Evolutionary conservation across 176 grass and related monocot species (phyloP), one percentile per base, ranked within the genome.

Genomic region (Typha latifolia): DNA sequence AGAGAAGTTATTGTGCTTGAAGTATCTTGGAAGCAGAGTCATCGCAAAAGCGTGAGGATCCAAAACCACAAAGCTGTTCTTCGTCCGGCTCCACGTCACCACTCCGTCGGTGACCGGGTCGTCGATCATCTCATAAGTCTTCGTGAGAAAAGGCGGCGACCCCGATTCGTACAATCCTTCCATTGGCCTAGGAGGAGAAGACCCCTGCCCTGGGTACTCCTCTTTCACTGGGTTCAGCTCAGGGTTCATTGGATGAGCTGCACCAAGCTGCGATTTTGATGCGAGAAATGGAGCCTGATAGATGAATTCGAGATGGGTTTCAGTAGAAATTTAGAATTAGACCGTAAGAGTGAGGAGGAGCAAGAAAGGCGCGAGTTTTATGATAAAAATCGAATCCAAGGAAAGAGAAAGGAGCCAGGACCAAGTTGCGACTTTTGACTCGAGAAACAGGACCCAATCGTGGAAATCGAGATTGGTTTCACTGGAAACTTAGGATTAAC

Each of bases 1-100:
- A 48, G 92, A 96, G 87, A 96, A 96, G 75, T 96, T 96, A 69
- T 84, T 86, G 82, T 96, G 92, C 88, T 96, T 96, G 92, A 96
- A 90, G 74, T 83, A 88, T 73, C 37, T 84, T 1, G 85, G 91
- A n/a, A 96, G 78, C 23, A 91, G 55, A 56, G 71, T 82, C 3
- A 70, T 91, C 10, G 91, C 84, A 43, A 96, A 88, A 9, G 84
- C 68, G 51, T 91, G 74, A 16, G 85, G 91, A 77, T 91, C 87
- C 91, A 79, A 96, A 10, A 96, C 87, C 10, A 96, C 87, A 49
- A 96, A 96, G 70, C 91, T 96, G 64, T 96, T 96, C 67, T 78
- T 81, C 10, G 68, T 53, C n/a, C 49, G 31, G 74, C 80, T 88
- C 91, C 91, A 96, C 3, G 91, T 88, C 56, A 96, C 82, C 2